Percentiles rank a stretch among this genome's conserved stretches.
phyloP scores from a whole-genome alignment of 345 rosid species.

The Citrus glauca region DNA sequence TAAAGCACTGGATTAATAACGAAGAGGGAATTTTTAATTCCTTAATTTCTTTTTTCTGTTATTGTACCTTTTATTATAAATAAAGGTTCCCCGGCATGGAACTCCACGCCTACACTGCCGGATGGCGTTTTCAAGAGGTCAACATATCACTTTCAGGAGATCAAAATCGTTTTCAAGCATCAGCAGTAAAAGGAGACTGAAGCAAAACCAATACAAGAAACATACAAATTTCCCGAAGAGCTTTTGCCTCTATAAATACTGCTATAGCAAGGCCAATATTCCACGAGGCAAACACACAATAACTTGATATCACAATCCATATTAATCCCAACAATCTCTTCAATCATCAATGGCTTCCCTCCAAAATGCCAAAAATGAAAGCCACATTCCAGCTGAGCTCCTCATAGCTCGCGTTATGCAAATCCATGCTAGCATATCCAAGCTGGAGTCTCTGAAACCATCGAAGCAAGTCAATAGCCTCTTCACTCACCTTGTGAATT shows the following conservation, averaged over 20 bases:
- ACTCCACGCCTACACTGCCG: background rate
- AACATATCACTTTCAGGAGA: no score
- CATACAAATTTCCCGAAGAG: background rate
- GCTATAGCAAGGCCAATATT: background rate
- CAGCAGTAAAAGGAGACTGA: no score
- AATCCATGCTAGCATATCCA: conserved; percentile 19
- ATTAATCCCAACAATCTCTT: background rate
- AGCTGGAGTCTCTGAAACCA: conserved; percentile 25
- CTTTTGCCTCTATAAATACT: background rate
- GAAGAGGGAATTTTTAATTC: background rate
- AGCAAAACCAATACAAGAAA: background rate
- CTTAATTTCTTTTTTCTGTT: background rate
- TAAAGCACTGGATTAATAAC: background rate
- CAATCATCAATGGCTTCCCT: conserved; percentile 32
- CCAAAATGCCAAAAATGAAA: conserved; percentile 7
- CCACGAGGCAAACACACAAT: background rate
- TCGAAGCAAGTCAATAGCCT: conserved; percentile 27
- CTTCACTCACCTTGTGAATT: conserved; percentile 22
- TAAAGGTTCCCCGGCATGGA: background rate
- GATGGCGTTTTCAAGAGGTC: background rate
- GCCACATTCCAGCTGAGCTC: conserved; percentile 6
- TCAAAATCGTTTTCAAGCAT: no score
- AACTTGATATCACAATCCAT: no score
- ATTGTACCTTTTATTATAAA: background rate
- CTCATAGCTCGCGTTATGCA: conserved; percentile 21